A percentile compares a stretch with the other conserved stretches of the same genome.
phyloP scores from a whole-genome alignment of 2,329 filamentous ascomycete genomes.

The Paraphaeosphaeria minitans region DNA sequence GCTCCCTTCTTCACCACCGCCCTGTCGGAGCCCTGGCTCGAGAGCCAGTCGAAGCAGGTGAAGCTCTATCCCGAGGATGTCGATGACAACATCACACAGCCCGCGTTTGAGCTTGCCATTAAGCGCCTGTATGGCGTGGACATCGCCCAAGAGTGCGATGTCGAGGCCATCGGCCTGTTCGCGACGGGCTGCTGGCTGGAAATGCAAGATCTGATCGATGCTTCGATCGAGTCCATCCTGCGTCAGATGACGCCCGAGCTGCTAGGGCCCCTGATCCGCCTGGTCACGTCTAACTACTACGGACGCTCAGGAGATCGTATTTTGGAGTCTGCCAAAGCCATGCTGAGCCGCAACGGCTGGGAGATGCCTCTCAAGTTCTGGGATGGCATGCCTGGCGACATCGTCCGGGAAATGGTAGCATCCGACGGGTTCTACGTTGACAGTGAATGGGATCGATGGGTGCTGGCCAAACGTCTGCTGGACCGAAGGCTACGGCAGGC shows the following conservation, averaged over 20 bases:
- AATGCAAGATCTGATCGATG: slow-evolving; percentile 61
- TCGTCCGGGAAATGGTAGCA: slow-evolving; percentile 63
- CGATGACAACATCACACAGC: slow-evolving; percentile 58
- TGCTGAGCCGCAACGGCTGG: slow-evolving; percentile 63
- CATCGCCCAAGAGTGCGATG: slow-evolving; percentile 56
- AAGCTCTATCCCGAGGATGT: slow-evolving; percentile 59
- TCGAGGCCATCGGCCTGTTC: slow-evolving; percentile 60
- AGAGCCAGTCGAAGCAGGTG: slow-evolving; percentile 59
- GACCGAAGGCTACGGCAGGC: slow-evolving; percentile 56
- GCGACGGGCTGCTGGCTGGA: slow-evolving; percentile 64
- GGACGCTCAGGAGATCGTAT: slow-evolving; percentile 61
- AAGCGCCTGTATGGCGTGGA: slow-evolving; percentile 60
- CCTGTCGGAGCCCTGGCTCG: slow-evolving; percentile 61
- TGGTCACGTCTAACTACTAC: slow-evolving; percentile 63
- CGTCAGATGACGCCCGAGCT: slow-evolving; percentile 59
- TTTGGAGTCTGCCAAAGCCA: slow-evolving; percentile 61
- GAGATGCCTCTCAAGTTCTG: slow-evolving; percentile 60
- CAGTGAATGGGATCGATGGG: slow-evolving; percentile 63
- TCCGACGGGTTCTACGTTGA: slow-evolving; percentile 64
- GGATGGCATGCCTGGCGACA: slow-evolving; percentile 63
- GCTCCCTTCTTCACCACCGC: slow-evolving; percentile 62
- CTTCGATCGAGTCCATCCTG: slow-evolving; percentile 59
- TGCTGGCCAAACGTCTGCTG: slow-evolving; percentile 59
- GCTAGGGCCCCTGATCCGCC: slow-evolving; percentile 56
- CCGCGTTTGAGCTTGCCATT: slow-evolving; percentile 60